phyloP scores from a whole-genome alignment of 169 alveolate genomes.

The Plasmodium sp. region DNA sequence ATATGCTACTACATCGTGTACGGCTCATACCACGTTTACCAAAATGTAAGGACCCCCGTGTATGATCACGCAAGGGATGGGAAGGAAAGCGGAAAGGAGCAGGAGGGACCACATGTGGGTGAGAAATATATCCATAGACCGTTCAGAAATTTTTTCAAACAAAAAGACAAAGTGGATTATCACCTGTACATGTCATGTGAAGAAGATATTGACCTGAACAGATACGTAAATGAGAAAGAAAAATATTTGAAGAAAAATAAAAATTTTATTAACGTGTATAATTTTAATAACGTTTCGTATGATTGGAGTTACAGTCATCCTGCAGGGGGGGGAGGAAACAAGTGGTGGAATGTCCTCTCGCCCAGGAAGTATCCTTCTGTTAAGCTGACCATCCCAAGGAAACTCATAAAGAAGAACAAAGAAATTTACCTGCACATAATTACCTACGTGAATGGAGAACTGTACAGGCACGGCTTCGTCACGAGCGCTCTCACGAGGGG shows the following conservation, averaged over 20 bases:
- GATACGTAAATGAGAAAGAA: slow-evolving; percentile 23
- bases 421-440: slow-evolving; percentile 44
- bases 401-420: neutral
- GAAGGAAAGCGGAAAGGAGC: neutral
- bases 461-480: slow-evolving; percentile 26
- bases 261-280: slow-evolving; percentile 29
- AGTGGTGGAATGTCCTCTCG: neutral
- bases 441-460: slow-evolving; percentile 41
- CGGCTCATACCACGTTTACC: slow-evolving; percentile 20
- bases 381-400: slow-evolving; percentile 1
- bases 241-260: slow-evolving; percentile 11
- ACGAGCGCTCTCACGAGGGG: slow-evolving; percentile 1
- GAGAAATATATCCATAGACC: slow-evolving; percentile 10
- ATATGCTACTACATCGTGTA: slow-evolving; percentile 41
- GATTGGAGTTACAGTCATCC: slow-evolving; percentile 4
- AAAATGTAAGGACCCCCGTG: slow-evolving; percentile 37
- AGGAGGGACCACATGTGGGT: neutral
- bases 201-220: slow-evolving; percentile 50
- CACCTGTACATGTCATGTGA: slow-evolving; percentile 58
- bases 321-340: neutral
- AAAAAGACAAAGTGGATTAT: slow-evolving; percentile 46
- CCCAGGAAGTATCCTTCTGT: slow-evolving; percentile 2
- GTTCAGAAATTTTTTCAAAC: slow-evolving; percentile 12
- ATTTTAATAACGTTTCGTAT: slow-evolving; percentile 1
- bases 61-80: neutral